Evolutionary conservation across 2,329 filamentous ascomycete genomes (phyloP).

Genomic region (Emmonsia crescens): DNA sequence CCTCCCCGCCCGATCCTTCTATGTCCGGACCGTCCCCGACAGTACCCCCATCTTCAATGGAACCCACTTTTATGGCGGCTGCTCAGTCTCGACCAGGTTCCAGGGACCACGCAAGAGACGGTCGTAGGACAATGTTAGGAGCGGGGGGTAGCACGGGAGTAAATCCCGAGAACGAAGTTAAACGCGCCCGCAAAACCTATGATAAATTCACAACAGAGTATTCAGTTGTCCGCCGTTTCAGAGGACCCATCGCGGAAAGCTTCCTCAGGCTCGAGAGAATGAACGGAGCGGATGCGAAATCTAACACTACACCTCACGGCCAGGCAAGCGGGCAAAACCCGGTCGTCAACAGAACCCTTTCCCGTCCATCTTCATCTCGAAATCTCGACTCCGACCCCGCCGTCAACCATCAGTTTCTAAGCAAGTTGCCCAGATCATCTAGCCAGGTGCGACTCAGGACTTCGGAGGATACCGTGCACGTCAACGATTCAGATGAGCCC

Average conservation of each 20-base stretch:
- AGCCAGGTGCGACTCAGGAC: slow-evolving; percentile 24
- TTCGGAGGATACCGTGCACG: slow-evolving; percentile 22
- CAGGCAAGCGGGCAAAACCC: neutral
- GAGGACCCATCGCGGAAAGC: slow-evolving; percentile 34
- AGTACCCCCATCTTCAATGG: slow-evolving; percentile 26
- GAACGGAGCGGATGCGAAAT: neutral
- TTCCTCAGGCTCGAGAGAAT: slow-evolving; percentile 22
- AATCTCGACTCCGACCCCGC: slow-evolving; percentile 15
- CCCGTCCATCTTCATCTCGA: slow-evolving; percentile 18
- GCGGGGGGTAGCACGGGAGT: slow-evolving; percentile 6
- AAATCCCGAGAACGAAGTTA: slow-evolving; percentile 27
- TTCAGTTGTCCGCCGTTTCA: slow-evolving; percentile 36
- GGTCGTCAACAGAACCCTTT: neutral
- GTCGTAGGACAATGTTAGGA: slow-evolving; percentile 8
- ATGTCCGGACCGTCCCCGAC: slow-evolving; percentile 22
- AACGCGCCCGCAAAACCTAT: slow-evolving; percentile 34
- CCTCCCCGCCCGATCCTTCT: slow-evolving; percentile 31
- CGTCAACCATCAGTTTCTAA: slow-evolving; percentile 13
- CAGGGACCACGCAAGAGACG: slow-evolving; percentile 7
- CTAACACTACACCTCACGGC: neutral
- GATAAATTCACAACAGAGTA: slow-evolving; percentile 34
- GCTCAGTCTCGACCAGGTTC: slow-evolving; percentile 22
- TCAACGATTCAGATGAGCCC: slow-evolving; percentile 9
- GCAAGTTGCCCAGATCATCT: slow-evolving; percentile 17
- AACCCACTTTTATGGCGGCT: slow-evolving; percentile 24